Conservation (phyloP, 1,284 basidiomycete genomes). For the Fomitopsis pinicola region DNA sequence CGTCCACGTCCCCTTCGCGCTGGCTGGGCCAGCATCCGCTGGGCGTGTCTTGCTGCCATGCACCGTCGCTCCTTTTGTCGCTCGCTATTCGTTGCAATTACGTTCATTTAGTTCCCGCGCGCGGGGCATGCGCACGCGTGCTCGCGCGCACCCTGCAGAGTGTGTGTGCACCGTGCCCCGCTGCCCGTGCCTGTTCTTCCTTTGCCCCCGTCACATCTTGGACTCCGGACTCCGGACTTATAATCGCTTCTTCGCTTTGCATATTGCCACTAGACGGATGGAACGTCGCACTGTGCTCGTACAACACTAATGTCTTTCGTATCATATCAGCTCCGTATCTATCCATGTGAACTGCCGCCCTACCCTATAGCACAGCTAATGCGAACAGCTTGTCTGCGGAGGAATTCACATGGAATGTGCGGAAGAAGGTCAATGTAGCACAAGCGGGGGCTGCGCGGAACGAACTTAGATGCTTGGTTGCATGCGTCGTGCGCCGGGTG, state of each 20-base stretch:
- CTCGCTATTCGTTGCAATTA: not conserved
- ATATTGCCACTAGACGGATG: not conserved
- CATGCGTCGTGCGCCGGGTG: too few relatives aligned
- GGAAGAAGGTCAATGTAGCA: too few relatives aligned
- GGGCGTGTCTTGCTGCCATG: conserved; percentile 27
- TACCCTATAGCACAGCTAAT: not conserved
- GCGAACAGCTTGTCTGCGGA: not conserved
- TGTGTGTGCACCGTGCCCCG: not conserved
- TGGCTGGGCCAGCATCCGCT: conserved; percentile 25
- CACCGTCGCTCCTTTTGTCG: conserved; percentile 2
- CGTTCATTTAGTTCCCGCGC: conserved; percentile 1
- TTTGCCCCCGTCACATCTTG: not conserved
- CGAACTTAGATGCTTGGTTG: too few relatives aligned
- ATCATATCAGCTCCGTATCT: not conserved
- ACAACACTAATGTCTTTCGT: not conserved
- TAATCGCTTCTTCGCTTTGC: not conserved
- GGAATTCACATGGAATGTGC: too few relatives aligned
- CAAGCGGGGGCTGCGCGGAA: too few relatives aligned
- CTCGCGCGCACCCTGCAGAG: not conserved
- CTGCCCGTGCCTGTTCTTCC: not conserved
- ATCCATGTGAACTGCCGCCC: not conserved
- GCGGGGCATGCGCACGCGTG: not conserved
- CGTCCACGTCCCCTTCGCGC: conserved; percentile 1
- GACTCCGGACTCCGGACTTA: not conserved
- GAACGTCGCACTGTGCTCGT: not conserved